These are phyloP conservation scores for Adansonia digitata DNA, from an alignment of 345 rosid genomes.

Conservation along the genomic window DNA sequence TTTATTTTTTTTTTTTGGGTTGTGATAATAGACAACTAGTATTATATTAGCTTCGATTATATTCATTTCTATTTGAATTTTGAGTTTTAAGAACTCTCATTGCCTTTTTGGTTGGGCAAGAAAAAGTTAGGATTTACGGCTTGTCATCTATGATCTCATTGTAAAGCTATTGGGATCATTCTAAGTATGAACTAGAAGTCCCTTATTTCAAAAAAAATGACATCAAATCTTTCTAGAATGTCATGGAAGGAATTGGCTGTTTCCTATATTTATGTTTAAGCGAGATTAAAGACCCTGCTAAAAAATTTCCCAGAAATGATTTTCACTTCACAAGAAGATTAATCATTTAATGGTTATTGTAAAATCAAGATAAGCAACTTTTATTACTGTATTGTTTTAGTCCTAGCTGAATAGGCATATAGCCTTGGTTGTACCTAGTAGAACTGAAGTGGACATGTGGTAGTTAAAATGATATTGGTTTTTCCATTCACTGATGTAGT, in stretches of 20 bases:
- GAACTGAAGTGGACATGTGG: constrained; percentile 4
- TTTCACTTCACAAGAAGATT: background rate
- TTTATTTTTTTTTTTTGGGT: background rate
- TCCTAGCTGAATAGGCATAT: background rate
- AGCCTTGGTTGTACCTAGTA: background rate
- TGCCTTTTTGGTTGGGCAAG: background rate
- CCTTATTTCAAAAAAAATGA: background rate
- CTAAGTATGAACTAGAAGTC: background rate
- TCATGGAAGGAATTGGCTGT: background rate
- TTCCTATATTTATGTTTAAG: background rate
- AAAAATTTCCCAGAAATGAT: background rate
- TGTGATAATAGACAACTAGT: background rate
- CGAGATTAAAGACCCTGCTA: no score
- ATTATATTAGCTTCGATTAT: background rate
- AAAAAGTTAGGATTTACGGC: background rate
- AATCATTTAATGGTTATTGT: background rate
- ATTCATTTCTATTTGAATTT: background rate
- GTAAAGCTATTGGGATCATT: background rate
- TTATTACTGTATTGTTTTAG: background rate
- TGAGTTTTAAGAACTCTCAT: background rate
- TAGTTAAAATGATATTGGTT: constrained; percentile 4
- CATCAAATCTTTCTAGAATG: background rate
- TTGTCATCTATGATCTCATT: background rate
- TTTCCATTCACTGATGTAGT: constrained; percentile 1
- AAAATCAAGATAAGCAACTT: background rate